These are phyloP conservation scores for Benincasa hispida DNA, from an alignment of 306 rosid genomes.

Conservation along the genomic window DNA sequence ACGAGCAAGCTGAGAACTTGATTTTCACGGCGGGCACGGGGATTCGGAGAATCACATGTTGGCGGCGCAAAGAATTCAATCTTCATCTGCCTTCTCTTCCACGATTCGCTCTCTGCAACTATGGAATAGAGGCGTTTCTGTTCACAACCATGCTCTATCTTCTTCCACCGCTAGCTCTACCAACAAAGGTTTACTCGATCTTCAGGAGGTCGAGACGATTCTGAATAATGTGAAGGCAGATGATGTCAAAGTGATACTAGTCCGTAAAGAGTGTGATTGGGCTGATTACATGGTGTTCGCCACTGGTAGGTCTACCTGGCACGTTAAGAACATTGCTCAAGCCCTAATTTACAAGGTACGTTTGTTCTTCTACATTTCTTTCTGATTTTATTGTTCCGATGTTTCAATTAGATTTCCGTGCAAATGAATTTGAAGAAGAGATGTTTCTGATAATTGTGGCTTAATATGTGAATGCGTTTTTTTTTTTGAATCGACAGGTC, in stretches of 20 bases:
- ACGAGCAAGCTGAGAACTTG: background rate
- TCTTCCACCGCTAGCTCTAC: constrained; percentile 5
- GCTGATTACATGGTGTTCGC: constrained; percentile 86
- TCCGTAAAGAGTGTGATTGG: constrained; percentile 43
- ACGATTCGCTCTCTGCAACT: background rate
- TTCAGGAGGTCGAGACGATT: constrained; percentile 68
- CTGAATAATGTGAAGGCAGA: constrained; percentile 74
- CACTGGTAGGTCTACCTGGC: constrained; percentile 87
- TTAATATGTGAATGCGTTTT: background rate
- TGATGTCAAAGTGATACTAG: constrained; percentile 61
- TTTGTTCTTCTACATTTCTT: background rate
- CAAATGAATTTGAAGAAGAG: background rate
- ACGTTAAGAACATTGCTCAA: constrained; percentile 90
- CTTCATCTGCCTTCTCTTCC: background rate
- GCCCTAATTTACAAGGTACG: constrained; percentile 79
- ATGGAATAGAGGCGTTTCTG: constrained; percentile 34
- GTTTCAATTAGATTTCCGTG: background rate
- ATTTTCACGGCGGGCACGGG: background rate
- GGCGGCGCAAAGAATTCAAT: constrained; percentile 4
- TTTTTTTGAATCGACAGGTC: constrained; percentile 27
- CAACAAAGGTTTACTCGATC: constrained; percentile 27
- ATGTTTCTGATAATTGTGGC: background rate
- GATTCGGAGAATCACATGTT: background rate
- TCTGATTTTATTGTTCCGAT: background rate
- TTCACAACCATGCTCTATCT: constrained; percentile 2